Conservation (phyloP, 805 yeast species). For the Spathaspora arborariae region DNA sequence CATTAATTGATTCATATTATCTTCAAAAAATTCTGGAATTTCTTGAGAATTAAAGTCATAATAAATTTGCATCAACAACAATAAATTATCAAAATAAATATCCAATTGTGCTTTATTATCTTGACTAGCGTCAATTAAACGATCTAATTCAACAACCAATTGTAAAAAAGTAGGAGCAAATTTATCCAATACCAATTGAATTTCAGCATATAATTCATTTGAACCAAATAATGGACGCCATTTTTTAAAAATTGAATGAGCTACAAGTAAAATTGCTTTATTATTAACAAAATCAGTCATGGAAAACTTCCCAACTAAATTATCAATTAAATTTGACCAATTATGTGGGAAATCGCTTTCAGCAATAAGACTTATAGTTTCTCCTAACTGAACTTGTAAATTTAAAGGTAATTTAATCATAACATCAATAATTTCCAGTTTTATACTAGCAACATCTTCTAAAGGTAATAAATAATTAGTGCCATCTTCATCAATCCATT, state of each 20-base stretch:
- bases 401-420: slow-evolving; percentile 80
- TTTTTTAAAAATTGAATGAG: slow-evolving; percentile 92
- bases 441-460: slow-evolving; percentile 64
- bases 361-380: slow-evolving; percentile 87
- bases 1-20: slow-evolving; percentile 76
- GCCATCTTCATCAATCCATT: slow-evolving; percentile 91
- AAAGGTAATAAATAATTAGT: slow-evolving; percentile 52
- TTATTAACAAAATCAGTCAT: slow-evolving; percentile 66
- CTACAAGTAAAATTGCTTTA: slow-evolving; percentile 84
- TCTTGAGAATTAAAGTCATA: slow-evolving; percentile 97
- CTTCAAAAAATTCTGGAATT: slow-evolving; percentile 97
- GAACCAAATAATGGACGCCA: slow-evolving; percentile 96
- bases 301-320: slow-evolving; percentile 64
- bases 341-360: slow-evolving; percentile 92
- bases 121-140: slow-evolving; percentile 45
- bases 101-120: slow-evolving; percentile 48
- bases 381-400: slow-evolving; percentile 91
- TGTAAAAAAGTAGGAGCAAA: slow-evolving; percentile 76
- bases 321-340: slow-evolving; percentile 78
- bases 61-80: slow-evolving; percentile 74
- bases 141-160: slow-evolving; percentile 66
- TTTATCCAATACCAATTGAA: slow-evolving; percentile 78
- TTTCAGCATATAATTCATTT: slow-evolving; percentile 84
- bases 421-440: slow-evolving; percentile 72
- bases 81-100: slow-evolving; percentile 64